Conservation (phyloP, 2,329 filamentous ascomycete species). For the Venturia effusa region DNA sequence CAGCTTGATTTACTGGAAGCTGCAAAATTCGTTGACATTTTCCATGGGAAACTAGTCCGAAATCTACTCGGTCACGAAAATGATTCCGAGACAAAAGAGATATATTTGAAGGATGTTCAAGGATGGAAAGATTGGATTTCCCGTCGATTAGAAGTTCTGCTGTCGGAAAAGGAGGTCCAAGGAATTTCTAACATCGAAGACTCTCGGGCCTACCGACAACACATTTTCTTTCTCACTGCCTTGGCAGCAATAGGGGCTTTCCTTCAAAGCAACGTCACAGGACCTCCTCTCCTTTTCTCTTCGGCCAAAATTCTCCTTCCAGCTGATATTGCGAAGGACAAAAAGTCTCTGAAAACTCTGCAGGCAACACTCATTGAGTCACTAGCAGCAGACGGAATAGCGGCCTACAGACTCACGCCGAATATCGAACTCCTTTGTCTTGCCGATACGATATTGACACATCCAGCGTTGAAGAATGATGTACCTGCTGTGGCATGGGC, state of each 20-base stretch:
- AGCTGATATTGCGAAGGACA: slow-evolving; percentile 29
- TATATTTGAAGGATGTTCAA: slow-evolving; percentile 23
- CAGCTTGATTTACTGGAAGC: slow-evolving; percentile 29
- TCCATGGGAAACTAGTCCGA: slow-evolving; percentile 29
- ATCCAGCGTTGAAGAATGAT: slow-evolving; percentile 35
- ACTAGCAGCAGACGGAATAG: slow-evolving; percentile 73
- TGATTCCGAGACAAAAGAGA: slow-evolving; percentile 21
- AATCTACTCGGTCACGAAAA: slow-evolving; percentile 30
- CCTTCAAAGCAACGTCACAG: slow-evolving; percentile 78
- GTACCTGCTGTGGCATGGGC: slow-evolving; percentile 46
- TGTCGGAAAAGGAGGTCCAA: slow-evolving; percentile 20
- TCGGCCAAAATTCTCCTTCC: slow-evolving; percentile 41
- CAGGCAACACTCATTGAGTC: slow-evolving; percentile 53
- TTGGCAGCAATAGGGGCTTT: slow-evolving; percentile 67
- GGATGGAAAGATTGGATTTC: slow-evolving; percentile 37
- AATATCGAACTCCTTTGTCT: slow-evolving; percentile 75
- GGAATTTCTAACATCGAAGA: slow-evolving; percentile 15
- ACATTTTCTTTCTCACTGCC: slow-evolving; percentile 44
- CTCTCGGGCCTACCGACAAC: slow-evolving; percentile 14
- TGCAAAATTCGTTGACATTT: slow-evolving; percentile 30
- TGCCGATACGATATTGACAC: slow-evolving; percentile 50
- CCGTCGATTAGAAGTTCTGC: slow-evolving; percentile 28
- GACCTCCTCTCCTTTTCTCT: slow-evolving; percentile 60
- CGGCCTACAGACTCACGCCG: slow-evolving; percentile 74
- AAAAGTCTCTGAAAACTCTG: slow-evolving; percentile 29